Evolutionary conservation across 2,329 filamentous ascomycete species (phyloP).

Genomic region (Fusarium bulbicola): DNA sequence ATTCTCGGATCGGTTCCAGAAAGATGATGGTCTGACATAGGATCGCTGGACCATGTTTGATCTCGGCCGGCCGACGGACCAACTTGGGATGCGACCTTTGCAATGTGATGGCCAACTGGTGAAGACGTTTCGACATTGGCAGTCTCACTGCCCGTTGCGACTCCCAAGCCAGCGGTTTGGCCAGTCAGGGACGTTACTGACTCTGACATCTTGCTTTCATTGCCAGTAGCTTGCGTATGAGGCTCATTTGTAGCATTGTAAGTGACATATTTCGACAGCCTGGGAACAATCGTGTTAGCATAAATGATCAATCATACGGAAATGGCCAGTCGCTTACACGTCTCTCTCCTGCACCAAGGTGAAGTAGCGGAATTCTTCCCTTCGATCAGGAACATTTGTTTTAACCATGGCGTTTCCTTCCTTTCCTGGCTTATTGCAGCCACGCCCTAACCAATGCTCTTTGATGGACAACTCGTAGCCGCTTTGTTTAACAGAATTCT

Average conservation of each 20-base stretch:
- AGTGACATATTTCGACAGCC: constrained; percentile 55
- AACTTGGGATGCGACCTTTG: constrained; percentile 32
- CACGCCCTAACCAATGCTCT: constrained; percentile 86
- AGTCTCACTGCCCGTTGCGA: constrained; percentile 2
- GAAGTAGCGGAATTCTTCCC: constrained; percentile 88
- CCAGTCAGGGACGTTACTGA: constrained; percentile 21
- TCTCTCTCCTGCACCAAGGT: constrained; percentile 84
- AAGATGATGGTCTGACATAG: constrained; percentile 56
- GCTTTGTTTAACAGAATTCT: constrained; percentile 94
- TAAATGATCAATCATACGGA: neutral
- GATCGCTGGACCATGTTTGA: constrained; percentile 50
- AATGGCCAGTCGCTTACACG: constrained; percentile 69
- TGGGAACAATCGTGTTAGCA: constrained; percentile 34
- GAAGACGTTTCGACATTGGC: constrained; percentile 19
- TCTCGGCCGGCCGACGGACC: constrained; percentile 43
- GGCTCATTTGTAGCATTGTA: constrained; percentile 44
- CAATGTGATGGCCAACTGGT: constrained; percentile 12
- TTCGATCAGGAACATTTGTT: constrained; percentile 93
- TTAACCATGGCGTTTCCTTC: constrained; percentile 92
- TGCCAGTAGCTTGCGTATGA: constrained; percentile 9
- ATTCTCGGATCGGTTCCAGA: constrained; percentile 72
- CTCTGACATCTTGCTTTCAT: constrained; percentile 28
- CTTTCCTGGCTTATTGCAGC: constrained; percentile 81
- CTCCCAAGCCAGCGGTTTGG: constrained; percentile 1
- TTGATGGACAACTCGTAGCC: constrained; percentile 92